Evolutionary conservation across 1,284 basidiomycete species (phyloP), one percentile per base, ranked within the genome.

Genomic region (Rhodotorula sp.): DNA sequence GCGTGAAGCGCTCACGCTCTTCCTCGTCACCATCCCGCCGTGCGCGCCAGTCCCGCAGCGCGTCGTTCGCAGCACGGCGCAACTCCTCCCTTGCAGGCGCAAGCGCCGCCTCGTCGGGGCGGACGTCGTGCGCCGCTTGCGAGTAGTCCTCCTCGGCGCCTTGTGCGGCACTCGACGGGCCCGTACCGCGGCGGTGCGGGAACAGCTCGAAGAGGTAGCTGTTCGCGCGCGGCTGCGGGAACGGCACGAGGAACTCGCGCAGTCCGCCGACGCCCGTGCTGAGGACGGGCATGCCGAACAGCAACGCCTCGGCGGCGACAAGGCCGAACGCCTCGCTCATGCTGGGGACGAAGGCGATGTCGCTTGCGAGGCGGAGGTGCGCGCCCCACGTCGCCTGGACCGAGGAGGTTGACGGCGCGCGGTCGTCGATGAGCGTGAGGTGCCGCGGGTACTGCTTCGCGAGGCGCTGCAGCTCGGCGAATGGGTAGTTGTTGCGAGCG

Each of bases 291-390:
- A 58, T 54, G 17, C 72, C 72, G 32, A 74, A 74, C 15, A 74
- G 51, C 51, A 74, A 37, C 22, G 70, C 72, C 58, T 74, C 72
- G 37, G 70, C 72, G 22, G 72, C 72, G 44, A 74, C 72, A 48
- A 74, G 60, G 15, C 72, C 72, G 53, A 74, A 74, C 32, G 72
- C 69, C 34, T 74, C 72, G 34, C 63, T 66, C 46, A 74, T 61
- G 27, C 57, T 62, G 19, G 72, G 72, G 29, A 74, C 72, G 59
- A 69, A 57, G 22, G 63, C 60, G 41, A 74, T 55, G 51, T 74
- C 72, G 60, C 48, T 55, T 34, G 72, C 72, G 59, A 74, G 68
- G n/a, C 72, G 62, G 17, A 74, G 25, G 27, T 69, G 8, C 22
- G 66, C 29, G 12, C 72, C 70, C 53, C 44, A 72, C 19, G 44